Percentiles rank a stretch among this genome's conserved stretches.
phyloP scores from a whole-genome alignment of 768 basidiomycete genomes.

The Hygrophorus russula region DNA sequence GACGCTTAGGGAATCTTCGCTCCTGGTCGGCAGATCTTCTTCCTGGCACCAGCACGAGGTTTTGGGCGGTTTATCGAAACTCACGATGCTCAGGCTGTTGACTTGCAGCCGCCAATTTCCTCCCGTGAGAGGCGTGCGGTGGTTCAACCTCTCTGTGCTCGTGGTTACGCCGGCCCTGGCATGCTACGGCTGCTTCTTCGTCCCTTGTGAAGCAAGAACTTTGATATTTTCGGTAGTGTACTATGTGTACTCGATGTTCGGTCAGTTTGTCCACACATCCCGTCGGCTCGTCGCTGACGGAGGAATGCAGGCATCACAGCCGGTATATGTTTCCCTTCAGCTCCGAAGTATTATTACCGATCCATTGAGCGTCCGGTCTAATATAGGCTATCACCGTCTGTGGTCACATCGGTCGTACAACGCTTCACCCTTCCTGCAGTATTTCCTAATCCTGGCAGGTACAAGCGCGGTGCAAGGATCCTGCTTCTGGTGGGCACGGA shows the following conservation, averaged over 20 bases:
- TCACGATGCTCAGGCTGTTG: neutral
- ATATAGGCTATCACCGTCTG: slow-evolving; percentile 65
- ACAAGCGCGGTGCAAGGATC: slow-evolving; percentile 81
- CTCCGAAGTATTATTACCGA: neutral
- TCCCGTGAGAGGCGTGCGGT: slow-evolving; percentile 44
- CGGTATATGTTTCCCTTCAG: slow-evolving; percentile 17
- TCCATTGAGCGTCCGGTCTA: slow-evolving; percentile 2
- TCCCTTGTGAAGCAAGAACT: slow-evolving; percentile 39
- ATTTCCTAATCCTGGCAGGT: slow-evolving; percentile 61
- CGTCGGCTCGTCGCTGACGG: slow-evolving; percentile 8
- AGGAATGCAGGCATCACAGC: slow-evolving; percentile 33
- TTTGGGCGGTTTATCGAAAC: neutral
- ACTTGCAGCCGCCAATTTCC: slow-evolving; percentile 23
- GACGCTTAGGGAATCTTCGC: no score
- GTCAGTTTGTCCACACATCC: slow-evolving; percentile 24
- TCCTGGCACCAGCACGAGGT: no score
- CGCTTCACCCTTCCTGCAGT: slow-evolving; percentile 59
- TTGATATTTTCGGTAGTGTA: slow-evolving; percentile 51
- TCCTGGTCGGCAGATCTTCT: no score
- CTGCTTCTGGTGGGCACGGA: slow-evolving; percentile 79
- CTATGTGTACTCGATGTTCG: slow-evolving; percentile 83
- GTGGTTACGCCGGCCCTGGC: slow-evolving; percentile 61
- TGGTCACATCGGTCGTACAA: slow-evolving; percentile 84
- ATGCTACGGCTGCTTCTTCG: slow-evolving; percentile 51
- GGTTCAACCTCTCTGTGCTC: slow-evolving; percentile 70